Conservation (phyloP, 805 yeast genomes). For the Starmerella roubikii region DNA sequence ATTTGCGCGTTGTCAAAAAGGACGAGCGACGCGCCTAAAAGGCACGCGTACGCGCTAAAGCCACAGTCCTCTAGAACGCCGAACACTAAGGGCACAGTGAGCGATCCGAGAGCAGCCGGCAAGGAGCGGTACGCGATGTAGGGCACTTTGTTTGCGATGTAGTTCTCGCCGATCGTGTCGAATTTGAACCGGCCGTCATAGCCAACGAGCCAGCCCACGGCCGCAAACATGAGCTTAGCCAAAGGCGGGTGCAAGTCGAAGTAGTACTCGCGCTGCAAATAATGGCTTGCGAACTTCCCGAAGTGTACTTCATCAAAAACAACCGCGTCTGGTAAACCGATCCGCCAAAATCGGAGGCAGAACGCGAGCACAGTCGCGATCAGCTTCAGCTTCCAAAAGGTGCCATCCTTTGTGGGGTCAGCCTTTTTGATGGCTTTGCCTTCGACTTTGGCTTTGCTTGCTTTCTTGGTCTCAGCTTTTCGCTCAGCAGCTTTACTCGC, state of each 20-base stretch:
- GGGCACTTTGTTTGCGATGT: constrained; percentile 66
- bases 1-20: constrained; percentile 70
- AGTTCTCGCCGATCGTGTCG: constrained; percentile 57
- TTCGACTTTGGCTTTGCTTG: too few species aligned
- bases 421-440: too few species aligned
- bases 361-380: constrained; percentile 44
- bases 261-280: constrained; percentile 75
- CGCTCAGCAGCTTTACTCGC: too few species aligned
- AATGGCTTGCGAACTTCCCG: constrained; percentile 91
- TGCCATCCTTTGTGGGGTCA: too few species aligned
- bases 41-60: constrained; percentile 57
- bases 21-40: constrained; percentile 52
- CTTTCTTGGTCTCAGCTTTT: too few species aligned
- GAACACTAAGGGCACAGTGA: constrained; percentile 79
- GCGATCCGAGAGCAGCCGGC: constrained; percentile 71
- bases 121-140: constrained; percentile 70
- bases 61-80: constrained; percentile 67
- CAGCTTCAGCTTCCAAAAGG: constrained; percentile 3
- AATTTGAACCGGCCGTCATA: constrained; percentile 83
- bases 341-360: constrained; percentile 56
- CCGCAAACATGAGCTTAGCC: constrained; percentile 84
- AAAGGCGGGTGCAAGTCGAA: constrained; percentile 97
- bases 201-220: constrained; percentile 74
- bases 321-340: constrained; percentile 77
- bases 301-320: constrained; percentile 83